Evolutionary conservation across 306 rosid genomes (phyloP).

Genomic region (Calophaca sinica): DNA sequence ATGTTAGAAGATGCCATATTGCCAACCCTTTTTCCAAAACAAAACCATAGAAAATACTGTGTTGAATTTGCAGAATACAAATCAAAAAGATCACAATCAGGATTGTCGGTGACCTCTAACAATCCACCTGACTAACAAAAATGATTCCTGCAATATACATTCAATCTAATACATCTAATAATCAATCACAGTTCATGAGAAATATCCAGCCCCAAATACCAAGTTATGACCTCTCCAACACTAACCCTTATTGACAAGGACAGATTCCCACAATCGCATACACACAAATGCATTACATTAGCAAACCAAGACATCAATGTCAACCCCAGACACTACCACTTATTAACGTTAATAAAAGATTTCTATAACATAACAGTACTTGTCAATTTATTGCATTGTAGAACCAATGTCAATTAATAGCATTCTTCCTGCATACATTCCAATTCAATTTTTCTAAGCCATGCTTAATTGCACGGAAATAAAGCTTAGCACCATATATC

Average conservation of each 20-base stretch:
- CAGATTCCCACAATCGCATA: not conserved
- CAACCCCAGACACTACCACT: not conserved
- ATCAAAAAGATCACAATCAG: slow-evolving; percentile 1
- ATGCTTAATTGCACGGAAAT: not conserved
- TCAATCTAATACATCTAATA: slow-evolving; percentile 12
- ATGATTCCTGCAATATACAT: slow-evolving; percentile 8
- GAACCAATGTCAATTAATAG: slow-evolving; percentile 1
- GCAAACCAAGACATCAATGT: slow-evolving; percentile 1
- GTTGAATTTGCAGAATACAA: not conserved
- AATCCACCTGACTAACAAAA: slow-evolving; percentile 1
- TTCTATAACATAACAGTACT: not conserved
- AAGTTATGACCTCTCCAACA: not conserved
- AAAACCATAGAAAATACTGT: not conserved
- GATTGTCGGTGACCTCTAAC: not conserved
- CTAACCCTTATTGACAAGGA: not conserved
- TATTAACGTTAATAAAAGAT: not conserved
- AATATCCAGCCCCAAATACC: not conserved
- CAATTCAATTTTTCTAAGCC: not conserved
- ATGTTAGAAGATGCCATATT: not conserved
- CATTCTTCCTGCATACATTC: not conserved
- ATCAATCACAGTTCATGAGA: not conserved
- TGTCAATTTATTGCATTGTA: slow-evolving; percentile 4
- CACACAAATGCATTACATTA: slow-evolving; percentile 12
- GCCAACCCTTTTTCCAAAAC: slow-evolving; percentile 1
- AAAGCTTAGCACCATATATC: not conserved